These are phyloP conservation scores for Stephania yunnanensis DNA, from an alignment of 164 flowering plant genomes.

Conservation along the genomic window DNA sequence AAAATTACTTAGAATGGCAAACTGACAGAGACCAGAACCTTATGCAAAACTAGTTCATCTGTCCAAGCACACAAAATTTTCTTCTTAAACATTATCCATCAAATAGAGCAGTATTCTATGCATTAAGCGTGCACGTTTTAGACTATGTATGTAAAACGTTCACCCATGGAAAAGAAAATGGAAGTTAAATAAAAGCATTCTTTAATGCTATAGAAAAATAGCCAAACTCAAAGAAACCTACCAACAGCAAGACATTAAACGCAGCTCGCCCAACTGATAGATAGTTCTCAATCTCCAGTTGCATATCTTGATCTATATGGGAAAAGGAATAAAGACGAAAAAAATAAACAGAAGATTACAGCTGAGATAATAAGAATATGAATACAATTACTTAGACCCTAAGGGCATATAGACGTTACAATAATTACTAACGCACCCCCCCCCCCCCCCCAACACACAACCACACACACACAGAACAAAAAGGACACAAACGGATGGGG, in stretches of 20 bases:
- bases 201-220: background rate
- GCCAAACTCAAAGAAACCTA: slow-evolving; percentile 25
- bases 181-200: background rate
- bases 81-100: background rate
- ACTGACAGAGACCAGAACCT: background rate
- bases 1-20: background rate
- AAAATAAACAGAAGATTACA: background rate
- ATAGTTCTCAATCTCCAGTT: slow-evolving; percentile 60
- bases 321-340: background rate
- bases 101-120: background rate
- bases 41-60: background rate
- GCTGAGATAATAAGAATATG: background rate
- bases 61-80: background rate
- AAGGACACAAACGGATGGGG: too few species aligned
- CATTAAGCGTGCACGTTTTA: background rate
- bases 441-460: too few species aligned
- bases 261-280: slow-evolving; percentile 62
- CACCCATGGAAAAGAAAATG: background rate
- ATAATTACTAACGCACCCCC: background rate
- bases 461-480: background rate
- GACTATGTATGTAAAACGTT: background rate
- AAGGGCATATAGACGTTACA: too few species aligned
- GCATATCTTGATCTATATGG: slow-evolving; percentile 79
- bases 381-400: background rate
- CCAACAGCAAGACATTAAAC: slow-evolving; percentile 63